phyloP scores from a whole-genome alignment of 331 rosid genomes.

The Quercus phellos region DNA sequence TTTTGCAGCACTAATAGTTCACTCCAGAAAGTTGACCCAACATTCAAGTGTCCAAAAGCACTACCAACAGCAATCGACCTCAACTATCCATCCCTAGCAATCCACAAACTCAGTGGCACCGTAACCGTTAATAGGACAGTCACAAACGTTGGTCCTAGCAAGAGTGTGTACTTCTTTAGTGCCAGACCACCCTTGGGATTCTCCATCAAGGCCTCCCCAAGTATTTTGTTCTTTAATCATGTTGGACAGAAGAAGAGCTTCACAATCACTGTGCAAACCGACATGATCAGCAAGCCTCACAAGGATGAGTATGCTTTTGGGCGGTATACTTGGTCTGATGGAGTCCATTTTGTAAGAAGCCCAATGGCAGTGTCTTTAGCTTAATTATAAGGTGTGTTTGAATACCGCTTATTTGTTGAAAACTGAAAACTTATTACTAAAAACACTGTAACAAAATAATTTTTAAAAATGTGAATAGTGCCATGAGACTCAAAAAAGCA shows the following conservation, averaged over 20 bases:
- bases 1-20: conserved; percentile 39
- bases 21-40: conserved; percentile 19
- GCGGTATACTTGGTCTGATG: conserved; percentile 66
- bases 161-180: conserved; percentile 50
- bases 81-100: conserved; percentile 80
- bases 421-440: rapidly evolving
- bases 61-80: conserved; percentile 42
- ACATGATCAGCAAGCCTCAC: conserved; percentile 7
- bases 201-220: conserved; percentile 53
- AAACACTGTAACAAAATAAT: rapidly evolving
- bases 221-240: conserved; percentile 40
- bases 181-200: conserved; percentile 49
- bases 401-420: too few relatives aligned
- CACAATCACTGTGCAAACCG: conserved; percentile 47
- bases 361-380: conserved; percentile 68
- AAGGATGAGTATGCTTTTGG: conserved; percentile 57
- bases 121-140: conserved; percentile 53
- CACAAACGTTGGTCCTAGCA: conserved; percentile 61
- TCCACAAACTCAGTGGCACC: conserved; percentile 47
- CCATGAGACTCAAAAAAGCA: rapidly evolving
- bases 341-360: conserved; percentile 49
- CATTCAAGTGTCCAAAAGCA: conserved; percentile 47
- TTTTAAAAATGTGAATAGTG: rapidly evolving
- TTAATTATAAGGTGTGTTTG: background rate
- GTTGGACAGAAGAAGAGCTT: conserved; percentile 59